Conservation (phyloP, 805 yeast genomes). For the Candida stauntonica region DNA sequence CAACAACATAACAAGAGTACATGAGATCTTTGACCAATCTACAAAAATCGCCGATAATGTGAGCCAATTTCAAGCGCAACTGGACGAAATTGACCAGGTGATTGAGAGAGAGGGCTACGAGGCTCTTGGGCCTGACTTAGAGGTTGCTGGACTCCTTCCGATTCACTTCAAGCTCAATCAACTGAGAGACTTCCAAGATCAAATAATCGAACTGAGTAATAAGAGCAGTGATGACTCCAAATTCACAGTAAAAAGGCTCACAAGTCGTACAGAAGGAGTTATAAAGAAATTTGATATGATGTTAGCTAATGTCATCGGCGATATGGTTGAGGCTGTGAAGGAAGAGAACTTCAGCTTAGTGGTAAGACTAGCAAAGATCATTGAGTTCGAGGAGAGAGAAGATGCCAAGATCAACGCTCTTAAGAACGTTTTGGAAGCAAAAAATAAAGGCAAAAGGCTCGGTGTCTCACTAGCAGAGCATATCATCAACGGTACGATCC, state of each 20-base stretch:
- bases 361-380: conserved; percentile 66
- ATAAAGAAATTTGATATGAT: conserved; percentile 60
- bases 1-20: conserved; percentile 58
- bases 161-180: conserved; percentile 69
- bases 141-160: conserved; percentile 51
- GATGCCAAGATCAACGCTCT: conserved; percentile 53
- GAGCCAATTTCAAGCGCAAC: conserved; percentile 45
- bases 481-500: conserved; percentile 37
- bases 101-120: conserved; percentile 46
- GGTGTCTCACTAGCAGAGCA: conserved; percentile 26
- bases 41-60: conserved; percentile 62
- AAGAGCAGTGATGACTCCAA: conserved; percentile 59
- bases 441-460: conserved; percentile 27
- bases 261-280: conserved; percentile 37
- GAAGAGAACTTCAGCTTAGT: conserved; percentile 65
- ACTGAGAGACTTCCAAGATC: conserved; percentile 76
- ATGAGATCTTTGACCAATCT: conserved; percentile 70
- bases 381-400: conserved; percentile 76
- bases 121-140: conserved; percentile 34
- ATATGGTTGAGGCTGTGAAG: conserved; percentile 68
- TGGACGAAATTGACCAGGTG: conserved; percentile 46
- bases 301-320: conserved; percentile 59
- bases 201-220: conserved; percentile 52
- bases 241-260: conserved; percentile 56
- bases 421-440: conserved; percentile 26